phyloP scores from a whole-genome alignment of 1,139 yeast genomes.

The Eremothecium coryli region DNA sequence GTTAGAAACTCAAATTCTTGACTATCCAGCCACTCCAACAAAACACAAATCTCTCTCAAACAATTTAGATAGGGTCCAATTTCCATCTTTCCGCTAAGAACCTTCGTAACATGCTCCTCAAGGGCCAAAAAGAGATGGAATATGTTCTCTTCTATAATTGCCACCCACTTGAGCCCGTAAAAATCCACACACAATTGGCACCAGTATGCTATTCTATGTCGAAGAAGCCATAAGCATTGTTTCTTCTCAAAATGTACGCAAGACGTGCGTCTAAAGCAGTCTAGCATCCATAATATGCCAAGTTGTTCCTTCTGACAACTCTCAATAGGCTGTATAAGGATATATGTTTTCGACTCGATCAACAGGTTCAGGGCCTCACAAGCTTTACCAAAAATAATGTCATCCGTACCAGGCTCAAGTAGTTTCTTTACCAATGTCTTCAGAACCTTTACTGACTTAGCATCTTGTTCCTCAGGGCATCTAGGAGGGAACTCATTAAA shows the following conservation, averaged over 20 bases:
- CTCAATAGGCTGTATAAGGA: conserved; percentile 7
- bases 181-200: conserved; percentile 13
- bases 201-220: conserved; percentile 22
- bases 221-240: conserved; percentile 22
- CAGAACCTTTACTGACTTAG: conserved; percentile 19
- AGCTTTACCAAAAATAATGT: conserved; percentile 21
- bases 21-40: conserved; percentile 19
- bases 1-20: conserved; percentile 2
- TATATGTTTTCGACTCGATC: conserved; percentile 18
- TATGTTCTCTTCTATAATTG: conserved; percentile 12
- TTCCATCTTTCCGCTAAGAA: conserved; percentile 14
- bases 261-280: conserved; percentile 15
- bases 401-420: conserved; percentile 13
- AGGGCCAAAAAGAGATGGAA: conserved; percentile 3
- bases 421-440: conserved; percentile 20
- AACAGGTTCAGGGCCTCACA: conserved; percentile 23
- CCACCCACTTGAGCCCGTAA: conserved; percentile 14
- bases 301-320: conserved; percentile 4
- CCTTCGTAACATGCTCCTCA: conserved; percentile 10
- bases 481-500: conserved; percentile 4
- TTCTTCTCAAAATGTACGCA: conserved; percentile 12
- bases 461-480: conserved; percentile 11
- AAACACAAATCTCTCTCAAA: conserved; percentile 15
- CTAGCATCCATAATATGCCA: conserved; percentile 17
- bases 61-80: conserved; percentile 9